Evolutionary conservation across 2,329 filamentous ascomycete species (phyloP).

Genomic region (Hymenoscyphus repandus): DNA sequence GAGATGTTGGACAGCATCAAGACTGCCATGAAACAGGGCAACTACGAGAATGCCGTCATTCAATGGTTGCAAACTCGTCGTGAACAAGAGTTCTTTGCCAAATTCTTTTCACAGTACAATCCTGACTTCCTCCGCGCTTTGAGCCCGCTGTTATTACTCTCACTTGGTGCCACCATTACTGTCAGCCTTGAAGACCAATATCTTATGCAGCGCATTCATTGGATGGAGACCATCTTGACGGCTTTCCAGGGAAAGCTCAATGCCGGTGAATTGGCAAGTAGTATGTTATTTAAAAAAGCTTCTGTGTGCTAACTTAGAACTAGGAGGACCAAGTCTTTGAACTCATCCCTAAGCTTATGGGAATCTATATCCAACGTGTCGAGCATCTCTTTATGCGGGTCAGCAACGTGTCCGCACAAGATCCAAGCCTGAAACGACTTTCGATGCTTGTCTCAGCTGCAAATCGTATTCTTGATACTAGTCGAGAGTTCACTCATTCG

Average conservation of each 20-base stretch:
- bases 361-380: conserved; percentile 45
- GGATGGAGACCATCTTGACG: conserved; percentile 56
- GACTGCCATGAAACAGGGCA: conserved; percentile 53
- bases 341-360: conserved; percentile 53
- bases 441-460: conserved; percentile 36
- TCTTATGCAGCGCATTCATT: conserved; percentile 51
- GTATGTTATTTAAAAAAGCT: not conserved
- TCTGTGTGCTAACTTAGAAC: conserved; percentile 24
- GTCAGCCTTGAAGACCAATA: conserved; percentile 49
- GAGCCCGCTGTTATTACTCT: conserved; percentile 57
- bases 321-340: conserved; percentile 51
- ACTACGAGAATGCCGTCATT: conserved; percentile 58
- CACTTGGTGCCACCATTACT: conserved; percentile 59
- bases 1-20: conserved; percentile 55
- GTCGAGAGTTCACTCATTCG: conserved; percentile 9
- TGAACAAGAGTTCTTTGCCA: conserved; percentile 58
- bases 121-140: conserved; percentile 50
- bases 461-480: conserved; percentile 28
- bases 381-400: conserved; percentile 49
- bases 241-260: conserved; percentile 37
- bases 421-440: conserved; percentile 44
- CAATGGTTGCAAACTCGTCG: conserved; percentile 62
- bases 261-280: conserved; percentile 31
- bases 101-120: conserved; percentile 46
- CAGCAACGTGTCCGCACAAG: conserved; percentile 41